These are phyloP conservation scores for Sesbania bispinosa DNA, from an alignment of 306 rosid genomes.

Conservation along the genomic window DNA sequence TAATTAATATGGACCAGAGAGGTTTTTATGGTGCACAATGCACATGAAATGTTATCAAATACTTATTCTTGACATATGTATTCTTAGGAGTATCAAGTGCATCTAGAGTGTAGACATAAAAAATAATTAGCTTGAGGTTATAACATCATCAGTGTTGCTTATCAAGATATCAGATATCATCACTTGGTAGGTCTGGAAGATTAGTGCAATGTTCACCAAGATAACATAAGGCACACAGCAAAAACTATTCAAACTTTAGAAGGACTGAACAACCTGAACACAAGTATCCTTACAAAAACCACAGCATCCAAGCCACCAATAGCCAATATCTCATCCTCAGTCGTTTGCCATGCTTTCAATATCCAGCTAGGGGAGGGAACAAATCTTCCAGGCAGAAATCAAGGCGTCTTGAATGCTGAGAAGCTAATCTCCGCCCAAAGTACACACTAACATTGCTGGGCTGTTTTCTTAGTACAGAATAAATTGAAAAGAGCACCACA, in stretches of 20 bases:
- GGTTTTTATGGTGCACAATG: too few species aligned
- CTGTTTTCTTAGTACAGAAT: constrained; percentile 89
- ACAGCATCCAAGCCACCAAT: constrained; percentile 88
- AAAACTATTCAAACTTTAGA: constrained; percentile 18
- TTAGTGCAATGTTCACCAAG: neutral
- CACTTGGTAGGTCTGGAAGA: neutral
- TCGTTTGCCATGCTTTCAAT: constrained; percentile 73
- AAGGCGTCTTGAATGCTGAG: constrained; percentile 30
- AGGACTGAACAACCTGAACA: constrained; percentile 63
- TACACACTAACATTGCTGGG: constrained; percentile 77
- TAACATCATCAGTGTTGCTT: constrained; percentile 1
- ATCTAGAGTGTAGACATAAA: constrained; percentile 10
- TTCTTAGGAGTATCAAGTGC: neutral
- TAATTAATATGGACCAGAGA: neutral
- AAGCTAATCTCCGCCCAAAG: constrained; percentile 65
- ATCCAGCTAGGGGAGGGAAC: constrained; percentile 97
- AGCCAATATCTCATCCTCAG: constrained; percentile 71
- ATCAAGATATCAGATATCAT: neutral
- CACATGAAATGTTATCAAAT: too few species aligned
- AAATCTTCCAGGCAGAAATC: constrained; percentile 71
- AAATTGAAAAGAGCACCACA: constrained; percentile 58
- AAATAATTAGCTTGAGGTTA: neutral
- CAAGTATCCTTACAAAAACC: constrained; percentile 69
- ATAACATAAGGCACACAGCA: neutral
- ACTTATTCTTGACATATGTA: neutral